These are phyloP conservation scores for Naganishia vishniacii DNA, from an alignment of 768 basidiomycete species.

Conservation along the genomic window DNA sequence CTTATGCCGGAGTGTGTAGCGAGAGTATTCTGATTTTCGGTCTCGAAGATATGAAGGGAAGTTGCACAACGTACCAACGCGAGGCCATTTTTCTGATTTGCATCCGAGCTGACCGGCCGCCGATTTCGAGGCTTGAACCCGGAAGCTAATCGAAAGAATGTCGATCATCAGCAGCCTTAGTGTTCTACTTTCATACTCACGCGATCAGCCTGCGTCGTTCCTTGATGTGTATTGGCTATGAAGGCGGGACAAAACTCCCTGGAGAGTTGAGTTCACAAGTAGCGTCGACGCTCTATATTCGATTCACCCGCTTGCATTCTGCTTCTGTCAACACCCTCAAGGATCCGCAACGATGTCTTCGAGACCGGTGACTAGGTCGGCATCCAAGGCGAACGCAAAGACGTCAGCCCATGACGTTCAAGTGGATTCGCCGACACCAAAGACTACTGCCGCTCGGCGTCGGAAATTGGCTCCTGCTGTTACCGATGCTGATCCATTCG, in stretches of 20 bases:
- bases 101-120: not conserved
- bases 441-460: not conserved
- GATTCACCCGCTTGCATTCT: too few species aligned
- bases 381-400: not conserved
- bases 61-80: too few species aligned
- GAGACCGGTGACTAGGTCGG: conserved; percentile 5
- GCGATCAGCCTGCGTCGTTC: too few species aligned
- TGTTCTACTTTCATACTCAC: not conserved
- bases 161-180: not conserved
- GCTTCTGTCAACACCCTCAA: too few species aligned
- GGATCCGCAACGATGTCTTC: too few species aligned
- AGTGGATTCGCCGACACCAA: conserved; percentile 8
- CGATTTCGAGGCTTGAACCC: conserved; percentile 1
- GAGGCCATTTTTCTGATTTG: conserved; percentile 9
- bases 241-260: too few species aligned
- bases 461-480: conserved; percentile 7
- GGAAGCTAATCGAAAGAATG: not conserved
- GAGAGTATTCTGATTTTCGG: too few species aligned
- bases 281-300: too few species aligned
- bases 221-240: too few species aligned
- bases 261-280: too few species aligned
- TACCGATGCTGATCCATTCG: not conserved
- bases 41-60: too few species aligned
- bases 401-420: not conserved
- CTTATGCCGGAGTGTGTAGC: too few species aligned